Percentiles rank a stretch among this genome's conserved stretches.
These are phyloP conservation scores for Cyclotella sp. DNA, from an alignment of 108 stramenopile genomes.

Conservation along the genomic window DNA sequence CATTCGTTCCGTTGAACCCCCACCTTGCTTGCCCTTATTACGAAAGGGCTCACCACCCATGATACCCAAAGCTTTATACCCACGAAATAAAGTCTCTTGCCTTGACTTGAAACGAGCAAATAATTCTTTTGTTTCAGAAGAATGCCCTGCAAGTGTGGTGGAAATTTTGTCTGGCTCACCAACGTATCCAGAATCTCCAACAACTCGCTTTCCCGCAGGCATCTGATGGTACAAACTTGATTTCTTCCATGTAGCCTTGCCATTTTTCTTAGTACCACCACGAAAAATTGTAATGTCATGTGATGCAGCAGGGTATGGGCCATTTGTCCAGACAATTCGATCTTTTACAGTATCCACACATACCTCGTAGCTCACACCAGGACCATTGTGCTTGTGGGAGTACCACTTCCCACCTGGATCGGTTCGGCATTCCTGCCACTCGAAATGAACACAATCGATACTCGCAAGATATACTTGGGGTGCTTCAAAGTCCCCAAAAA, in stretches of 20 bases:
- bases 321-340: slow-evolving; percentile 52
- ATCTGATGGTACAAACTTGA: neutral
- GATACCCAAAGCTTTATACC: slow-evolving; percentile 38
- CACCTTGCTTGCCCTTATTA: slow-evolving; percentile 15
- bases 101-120: slow-evolving; percentile 32
- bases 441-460: slow-evolving; percentile 16
- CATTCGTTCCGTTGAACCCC: slow-evolving; percentile 12
- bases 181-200: slow-evolving; percentile 20
- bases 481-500: slow-evolving; percentile 3
- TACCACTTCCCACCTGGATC: slow-evolving; percentile 30
- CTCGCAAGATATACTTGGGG: neutral
- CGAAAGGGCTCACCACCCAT: slow-evolving; percentile 12
- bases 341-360: slow-evolving; percentile 24
- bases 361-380: too few species aligned
- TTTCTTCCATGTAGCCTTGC: slow-evolving; percentile 4
- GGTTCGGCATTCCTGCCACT: slow-evolving; percentile 3
- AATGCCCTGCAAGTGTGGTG: slow-evolving; percentile 6
- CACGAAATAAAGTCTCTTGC: slow-evolving; percentile 48
- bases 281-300: too few species aligned
- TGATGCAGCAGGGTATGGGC: slow-evolving; percentile 54
- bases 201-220: neutral
- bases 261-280: slow-evolving; percentile 12
- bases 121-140: slow-evolving; percentile 5
- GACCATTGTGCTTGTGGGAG: slow-evolving; percentile 54
- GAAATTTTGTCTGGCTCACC: slow-evolving; percentile 17